Evolutionary conservation across 805 yeast species (phyloP), one percentile per base, ranked within the genome.

Genomic region (Hanseniaspora guilliermondii): DNA sequence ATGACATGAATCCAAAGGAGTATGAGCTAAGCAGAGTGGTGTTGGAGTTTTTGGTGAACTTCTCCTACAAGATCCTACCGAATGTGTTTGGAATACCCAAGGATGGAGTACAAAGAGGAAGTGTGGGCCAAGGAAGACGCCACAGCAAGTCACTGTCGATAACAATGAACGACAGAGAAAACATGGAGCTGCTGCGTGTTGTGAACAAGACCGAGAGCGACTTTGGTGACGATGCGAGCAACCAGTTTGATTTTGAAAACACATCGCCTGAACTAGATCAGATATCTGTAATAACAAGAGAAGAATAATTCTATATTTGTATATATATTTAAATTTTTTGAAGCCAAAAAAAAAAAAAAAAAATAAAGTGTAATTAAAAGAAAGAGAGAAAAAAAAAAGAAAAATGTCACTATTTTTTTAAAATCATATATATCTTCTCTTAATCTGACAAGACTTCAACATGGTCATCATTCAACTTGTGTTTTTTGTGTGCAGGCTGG

Each of bases 1-100:
- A 93, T 66, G 96, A 89, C 64, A 79, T 91, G 82, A 79, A 83
- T 41, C 97, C 97, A 0, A 87, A 81, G 33, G 97, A 93, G 68
- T 89, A 89, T 69, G 91, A 86, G 12, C 70, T 87, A 36, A 85
- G 95, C 5, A 87, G 89, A 60, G 75, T 80, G 7, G 96, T 87
- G 35, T 83, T 93, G 25, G 94, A 89, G 63, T 88, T 91, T 60
- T 75, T 93, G 70, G 85, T 91, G 56, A 89, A 84, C 60, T 87
- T 91, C 65, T 83, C 91, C 21, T 83, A 84, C 65, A 80, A 82
- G 65, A 74, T 91, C 44, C 70, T 89, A 56, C 87, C 91, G 24
- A 75, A 74, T 59, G 74, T 63, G 60, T 65, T 69, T 47, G 70
- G 69, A 40, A 56, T 53, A 2, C 53, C 55, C 14, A 54, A 57